These are phyloP conservation scores for Kodamaea ohmeri DNA, from an alignment of 1,139 yeast genomes.

Conservation along the genomic window DNA sequence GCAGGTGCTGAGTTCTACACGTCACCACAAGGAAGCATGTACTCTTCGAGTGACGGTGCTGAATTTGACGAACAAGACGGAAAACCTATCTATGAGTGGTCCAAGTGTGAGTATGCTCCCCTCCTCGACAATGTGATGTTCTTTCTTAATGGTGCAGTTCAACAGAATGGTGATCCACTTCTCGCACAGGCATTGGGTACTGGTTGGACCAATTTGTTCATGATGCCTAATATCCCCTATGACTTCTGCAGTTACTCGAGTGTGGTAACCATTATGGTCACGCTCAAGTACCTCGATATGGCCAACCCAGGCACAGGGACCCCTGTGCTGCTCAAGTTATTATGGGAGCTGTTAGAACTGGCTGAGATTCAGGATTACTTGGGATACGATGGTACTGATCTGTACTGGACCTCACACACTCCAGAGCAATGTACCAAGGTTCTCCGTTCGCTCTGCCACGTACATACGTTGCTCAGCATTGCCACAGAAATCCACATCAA, in stretches of 20 bases:
- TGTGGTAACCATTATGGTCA: slow-evolving; percentile 50
- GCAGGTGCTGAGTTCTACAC: slow-evolving; percentile 43
- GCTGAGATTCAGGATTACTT: slow-evolving; percentile 16
- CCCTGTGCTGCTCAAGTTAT: slow-evolving; percentile 20
- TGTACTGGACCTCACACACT: slow-evolving; percentile 24
- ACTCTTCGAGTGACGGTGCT: slow-evolving; percentile 17
- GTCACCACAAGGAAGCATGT: slow-evolving; percentile 42
- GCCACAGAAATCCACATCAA: slow-evolving; percentile 55
- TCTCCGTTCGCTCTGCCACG: slow-evolving; percentile 30
- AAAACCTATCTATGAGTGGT: slow-evolving; percentile 52
- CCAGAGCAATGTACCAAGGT: slow-evolving; percentile 19
- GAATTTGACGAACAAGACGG: slow-evolving; percentile 27
- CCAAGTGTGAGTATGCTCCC: slow-evolving; percentile 39
- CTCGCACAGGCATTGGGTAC: slow-evolving; percentile 40
- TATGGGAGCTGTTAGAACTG: slow-evolving; percentile 12
- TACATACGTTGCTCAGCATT: slow-evolving; percentile 42
- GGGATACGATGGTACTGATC: slow-evolving; percentile 9
- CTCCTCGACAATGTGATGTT: slow-evolving; percentile 44
- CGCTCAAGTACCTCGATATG: slow-evolving; percentile 55
- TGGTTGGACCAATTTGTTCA: slow-evolving; percentile 43
- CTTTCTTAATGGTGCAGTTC: slow-evolving; percentile 47
- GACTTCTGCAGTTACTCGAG: slow-evolving; percentile 60
- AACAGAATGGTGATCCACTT: slow-evolving; percentile 42
- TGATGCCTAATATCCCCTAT: slow-evolving; percentile 53
- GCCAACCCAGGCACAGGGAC: slow-evolving; percentile 53